These are phyloP conservation scores for Leptographium flavum DNA, from an alignment of 2,329 filamentous ascomycete species.

Conservation along the genomic window DNA sequence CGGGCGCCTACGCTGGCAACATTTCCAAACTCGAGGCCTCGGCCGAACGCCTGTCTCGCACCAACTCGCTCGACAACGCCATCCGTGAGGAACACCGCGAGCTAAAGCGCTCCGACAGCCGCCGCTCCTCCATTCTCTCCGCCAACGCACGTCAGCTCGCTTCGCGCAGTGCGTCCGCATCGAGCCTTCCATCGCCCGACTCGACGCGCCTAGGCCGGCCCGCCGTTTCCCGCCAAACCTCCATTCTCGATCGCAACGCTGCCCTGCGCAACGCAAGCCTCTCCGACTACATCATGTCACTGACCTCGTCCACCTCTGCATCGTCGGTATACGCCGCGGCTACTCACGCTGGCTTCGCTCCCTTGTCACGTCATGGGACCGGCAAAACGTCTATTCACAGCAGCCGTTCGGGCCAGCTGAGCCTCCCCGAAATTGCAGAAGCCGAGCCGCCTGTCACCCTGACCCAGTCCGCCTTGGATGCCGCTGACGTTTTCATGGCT, in stretches of 20 bases:
- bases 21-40: constrained; percentile 62
- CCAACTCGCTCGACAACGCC: constrained; percentile 63
- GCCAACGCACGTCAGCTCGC: constrained; percentile 13
- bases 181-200: background rate
- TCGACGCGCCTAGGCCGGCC: too few relatives aligned
- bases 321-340: constrained; percentile 26
- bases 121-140: constrained; percentile 47
- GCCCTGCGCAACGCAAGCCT: constrained; percentile 55
- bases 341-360: constrained; percentile 15
- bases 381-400: constrained; percentile 40
- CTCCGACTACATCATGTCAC: constrained; percentile 56
- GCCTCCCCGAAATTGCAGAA: constrained; percentile 42
- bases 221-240: constrained; percentile 14
- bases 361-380: constrained; percentile 36
- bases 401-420: constrained; percentile 33
- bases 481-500: constrained; percentile 29
- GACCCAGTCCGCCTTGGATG: constrained; percentile 37
- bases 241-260: constrained; percentile 46
- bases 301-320: constrained; percentile 46
- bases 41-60: constrained; percentile 59
- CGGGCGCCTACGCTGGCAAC: constrained; percentile 49
- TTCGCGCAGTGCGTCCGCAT: background rate
- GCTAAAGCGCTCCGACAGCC: constrained; percentile 55
- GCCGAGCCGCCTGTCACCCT: constrained; percentile 35
- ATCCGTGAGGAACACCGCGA: constrained; percentile 60